A percentile compares a stretch with the other conserved stretches of the same genome.
Evolutionary conservation across 2,329 filamentous ascomycete species (phyloP).

Genomic region (Clathrospora elynae): DNA sequence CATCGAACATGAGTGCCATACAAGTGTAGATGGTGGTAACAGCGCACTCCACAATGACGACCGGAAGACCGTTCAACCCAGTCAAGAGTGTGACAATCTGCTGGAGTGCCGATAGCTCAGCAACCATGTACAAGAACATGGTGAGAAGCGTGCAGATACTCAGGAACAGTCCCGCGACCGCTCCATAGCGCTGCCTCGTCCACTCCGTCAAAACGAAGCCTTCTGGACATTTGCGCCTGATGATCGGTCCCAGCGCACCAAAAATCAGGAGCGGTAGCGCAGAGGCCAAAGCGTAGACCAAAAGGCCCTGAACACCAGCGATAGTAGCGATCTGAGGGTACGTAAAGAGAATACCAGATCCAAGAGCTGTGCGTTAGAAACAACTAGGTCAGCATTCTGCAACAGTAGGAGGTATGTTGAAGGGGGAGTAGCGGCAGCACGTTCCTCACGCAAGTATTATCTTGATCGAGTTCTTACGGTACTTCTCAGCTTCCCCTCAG

Average conservation of each 20-base stretch:
- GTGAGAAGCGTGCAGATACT: constrained; percentile 80
- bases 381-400: constrained; percentile 42
- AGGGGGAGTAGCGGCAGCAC: constrained; percentile 79
- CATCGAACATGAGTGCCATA: constrained; percentile 46
- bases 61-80: constrained; percentile 73
- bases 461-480: constrained; percentile 97
- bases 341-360: constrained; percentile 80
- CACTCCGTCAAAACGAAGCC: constrained; percentile 86
- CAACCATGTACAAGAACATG: constrained; percentile 85
- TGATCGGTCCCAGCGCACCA: constrained; percentile 74
- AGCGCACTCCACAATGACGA: constrained; percentile 76
- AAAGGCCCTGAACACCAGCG: constrained; percentile 75
- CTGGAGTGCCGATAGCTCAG: constrained; percentile 79
- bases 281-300: constrained; percentile 76
- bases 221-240: constrained; percentile 78
- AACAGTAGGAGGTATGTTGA: constrained; percentile 42
- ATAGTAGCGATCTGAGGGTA: constrained; percentile 83
- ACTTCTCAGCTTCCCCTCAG: constrained; percentile 81
- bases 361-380: constrained; percentile 65
- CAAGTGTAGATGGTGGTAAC: constrained; percentile 85
- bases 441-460: constrained; percentile 99
- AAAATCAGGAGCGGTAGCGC: constrained; percentile 76
- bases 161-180: constrained; percentile 71
- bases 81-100: constrained; percentile 78
- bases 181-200: constrained; percentile 78